Conservation (phyloP, 176 grass and related monocot species). For the Dendrocalamus sinicus region DNA sequence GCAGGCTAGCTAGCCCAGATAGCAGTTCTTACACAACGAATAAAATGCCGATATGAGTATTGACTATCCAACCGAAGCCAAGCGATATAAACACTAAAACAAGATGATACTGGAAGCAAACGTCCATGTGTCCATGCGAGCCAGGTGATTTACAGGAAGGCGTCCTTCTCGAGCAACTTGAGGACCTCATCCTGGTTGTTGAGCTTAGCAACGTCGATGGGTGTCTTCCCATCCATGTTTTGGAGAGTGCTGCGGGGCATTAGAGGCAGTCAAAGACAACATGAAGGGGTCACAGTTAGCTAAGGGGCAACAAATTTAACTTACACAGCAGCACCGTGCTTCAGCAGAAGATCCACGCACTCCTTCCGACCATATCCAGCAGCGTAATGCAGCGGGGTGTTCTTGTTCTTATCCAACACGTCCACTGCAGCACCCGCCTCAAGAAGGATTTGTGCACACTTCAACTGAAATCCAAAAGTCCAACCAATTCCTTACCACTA, state of each 20-base stretch:
- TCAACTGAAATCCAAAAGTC: constrained; percentile 55
- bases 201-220: constrained; percentile 88
- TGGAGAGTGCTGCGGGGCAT: constrained; percentile 65
- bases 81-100: neutral
- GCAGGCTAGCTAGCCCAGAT: constrained; percentile 15
- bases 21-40: constrained; percentile 35
- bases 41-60: constrained; percentile 18
- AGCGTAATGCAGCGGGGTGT: constrained; percentile 87
- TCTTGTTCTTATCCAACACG: constrained; percentile 91
- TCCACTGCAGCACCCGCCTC: constrained; percentile 73
- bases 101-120: constrained; percentile 26
- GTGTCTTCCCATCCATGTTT: constrained; percentile 91
- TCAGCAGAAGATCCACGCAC: constrained; percentile 78
- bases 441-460: constrained; percentile 74
- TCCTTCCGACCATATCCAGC: constrained; percentile 86
- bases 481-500: neutral
- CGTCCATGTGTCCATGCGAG: neutral
- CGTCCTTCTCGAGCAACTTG: constrained; percentile 87
- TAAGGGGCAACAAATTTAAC: constrained; percentile 30
- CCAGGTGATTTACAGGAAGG: constrained; percentile 58
- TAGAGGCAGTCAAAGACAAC: constrained; percentile 28
- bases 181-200: constrained; percentile 88
- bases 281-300: neutral
- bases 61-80: constrained; percentile 39
- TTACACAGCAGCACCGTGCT: constrained; percentile 93